Evolutionary conservation across 2,329 filamentous ascomycete species (phyloP), one percentile per base, ranked within the genome.

Genomic region (Stromatinia cepivora): DNA sequence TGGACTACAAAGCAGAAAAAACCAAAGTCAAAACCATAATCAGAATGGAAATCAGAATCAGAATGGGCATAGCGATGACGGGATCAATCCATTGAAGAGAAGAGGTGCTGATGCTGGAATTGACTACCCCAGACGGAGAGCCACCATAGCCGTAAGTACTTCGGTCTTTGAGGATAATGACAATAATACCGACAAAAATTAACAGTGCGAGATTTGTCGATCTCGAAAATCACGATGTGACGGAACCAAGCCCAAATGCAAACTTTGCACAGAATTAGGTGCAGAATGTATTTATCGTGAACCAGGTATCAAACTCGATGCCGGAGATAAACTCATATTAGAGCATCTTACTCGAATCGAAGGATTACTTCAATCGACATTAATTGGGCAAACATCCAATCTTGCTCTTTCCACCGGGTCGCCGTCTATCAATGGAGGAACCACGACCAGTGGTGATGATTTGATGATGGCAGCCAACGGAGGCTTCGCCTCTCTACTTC

Each of bases 251-350:
- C 92, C 92, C 57, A 94, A 93, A 79, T 95, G 92, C 81, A 91
- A 92, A 79, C 87, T 95, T 48, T 95, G 92, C 80, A 88, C 90
- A 13, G 92, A 94, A 78, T 83, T 94, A 53, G 91, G 92, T 67
- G 92, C 91, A 57, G 91, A 94, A 72, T 95, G 92, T 79, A 86
- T 94, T 73, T 95, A 95, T 79, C 87, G 92, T 72, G 92, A 95
- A 78, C 92, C 92, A 9, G 92, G 92, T 3, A 92, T 94, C 82
- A 95, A 95, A 81, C 86, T 95, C 13, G 92, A 95, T 78, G 91
- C 92, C 48, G 92, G 92, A 73, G 92, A 94, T 82, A 94, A 94
- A 81, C 83, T 95, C 69, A 95, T 95, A 71, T 82, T 95, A 50
- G 92, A 94, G 78, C 89, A 90, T 69, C 83, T 95, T 48, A 88